Base-by-base conservation (phyloP, 352 stramenopile species). In the Phytophthora idaei region DNA sequence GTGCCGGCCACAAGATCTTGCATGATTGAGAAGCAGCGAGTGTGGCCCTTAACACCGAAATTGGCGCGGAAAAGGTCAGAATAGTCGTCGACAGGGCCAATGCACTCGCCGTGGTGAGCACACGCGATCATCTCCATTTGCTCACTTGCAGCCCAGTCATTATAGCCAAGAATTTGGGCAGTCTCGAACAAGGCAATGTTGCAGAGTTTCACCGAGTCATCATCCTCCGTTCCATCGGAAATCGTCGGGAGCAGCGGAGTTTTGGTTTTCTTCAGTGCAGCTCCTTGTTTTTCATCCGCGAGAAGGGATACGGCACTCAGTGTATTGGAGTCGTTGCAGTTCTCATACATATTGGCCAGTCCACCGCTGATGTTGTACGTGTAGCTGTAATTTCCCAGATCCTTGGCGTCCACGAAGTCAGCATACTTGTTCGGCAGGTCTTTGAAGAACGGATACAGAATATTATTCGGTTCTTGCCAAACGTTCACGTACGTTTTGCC, bases 371-470 rank as follows among this genome's bases (percentile, higher is more conserved):
- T 67, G 4, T 74, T 32, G 67, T 91, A 89, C 39, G 73, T 73
- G 70, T 89, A 89, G 68, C 73, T 90, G 71, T 90, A 81, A 10
- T 58, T 37, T 2, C 72, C 71, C n/a, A 89, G 50, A 47, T 85
- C 74, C 29, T 78, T 83, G 32, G 68, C 71, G 46, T 89, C 82
- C 7, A 84, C 61, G 29, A 81, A 79, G 31, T 83, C 73, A 0
- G 29, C 56, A 63, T 74, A 83, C 11, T 54, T 74, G 14, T 27
- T 42, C 5, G 80, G 82, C 2, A 91, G 39, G 58, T 81, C 77
- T 29, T 89, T 87, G 57, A 91, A 91, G 66, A 83, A 89, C 31
- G 61, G 72, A 28, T 87, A 87, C 17, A 90, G 48, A 3, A 68
- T 73, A 41, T 76, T 78, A 46, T 77, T 73, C 0, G 68, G 45